Conservation (phyloP, 257 asterid genomes). For the Jacaranda mimosifolia region DNA sequence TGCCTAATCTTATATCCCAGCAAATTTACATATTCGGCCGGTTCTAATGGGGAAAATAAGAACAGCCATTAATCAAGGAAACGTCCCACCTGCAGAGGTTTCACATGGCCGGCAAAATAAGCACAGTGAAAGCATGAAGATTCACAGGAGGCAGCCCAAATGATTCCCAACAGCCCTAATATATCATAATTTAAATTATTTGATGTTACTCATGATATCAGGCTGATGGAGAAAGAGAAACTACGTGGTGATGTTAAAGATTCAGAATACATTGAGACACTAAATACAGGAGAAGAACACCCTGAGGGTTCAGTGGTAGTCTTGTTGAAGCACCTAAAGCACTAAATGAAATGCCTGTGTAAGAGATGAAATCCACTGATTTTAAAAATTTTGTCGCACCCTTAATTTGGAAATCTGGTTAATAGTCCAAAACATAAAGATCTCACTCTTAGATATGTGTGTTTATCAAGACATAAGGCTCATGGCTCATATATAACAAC, state of each 20-base stretch:
- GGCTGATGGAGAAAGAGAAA: not conserved
- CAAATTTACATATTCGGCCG: not conserved
- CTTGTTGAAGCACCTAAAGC: too few relatives aligned
- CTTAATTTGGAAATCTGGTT: too few relatives aligned
- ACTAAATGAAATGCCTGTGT: too few relatives aligned
- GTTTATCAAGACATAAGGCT: constrained; percentile 6
- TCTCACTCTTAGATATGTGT: not conserved
- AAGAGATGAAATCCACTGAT: too few relatives aligned
- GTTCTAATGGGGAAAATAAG: not conserved
- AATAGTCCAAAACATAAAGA: too few relatives aligned
- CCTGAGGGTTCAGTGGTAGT: too few relatives aligned
- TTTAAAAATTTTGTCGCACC: too few relatives aligned
- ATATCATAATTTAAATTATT: not conserved
- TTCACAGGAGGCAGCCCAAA: not conserved
- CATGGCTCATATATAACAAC: not conserved
- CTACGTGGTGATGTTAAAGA: not conserved
- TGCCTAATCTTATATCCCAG: not conserved
- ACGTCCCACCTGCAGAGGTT: constrained; percentile 2
- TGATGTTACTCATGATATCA: not conserved
- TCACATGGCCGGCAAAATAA: constrained; percentile 8
- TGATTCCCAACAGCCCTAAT: not conserved
- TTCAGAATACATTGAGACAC: not conserved
- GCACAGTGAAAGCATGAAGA: not conserved
- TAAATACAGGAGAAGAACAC: not conserved
- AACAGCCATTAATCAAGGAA: not conserved